Percentiles rank a stretch among this genome's conserved stretches.
Evolutionary conservation across 139 green algal species (phyloP).

Genomic region (Picochlorum sp.): DNA sequence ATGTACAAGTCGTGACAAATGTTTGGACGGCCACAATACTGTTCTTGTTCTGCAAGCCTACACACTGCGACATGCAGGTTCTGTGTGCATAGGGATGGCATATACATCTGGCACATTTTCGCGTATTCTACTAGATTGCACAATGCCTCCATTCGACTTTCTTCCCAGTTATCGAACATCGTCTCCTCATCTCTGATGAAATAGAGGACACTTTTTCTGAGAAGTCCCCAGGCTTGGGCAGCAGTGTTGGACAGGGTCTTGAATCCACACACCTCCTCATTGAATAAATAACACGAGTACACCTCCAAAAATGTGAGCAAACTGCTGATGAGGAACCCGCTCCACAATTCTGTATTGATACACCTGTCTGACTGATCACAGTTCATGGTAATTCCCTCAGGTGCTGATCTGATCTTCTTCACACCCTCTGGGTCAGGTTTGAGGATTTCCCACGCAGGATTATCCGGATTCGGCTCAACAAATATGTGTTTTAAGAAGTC

Average conservation of each 20-base stretch:
- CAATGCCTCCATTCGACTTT: not conserved
- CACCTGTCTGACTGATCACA: not conserved
- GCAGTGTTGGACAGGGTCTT: not conserved
- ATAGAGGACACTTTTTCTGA: not conserved
- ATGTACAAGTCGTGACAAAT: not conserved
- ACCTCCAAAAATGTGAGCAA: not conserved
- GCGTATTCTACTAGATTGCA: not conserved
- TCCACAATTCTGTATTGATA: not conserved
- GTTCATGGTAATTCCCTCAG: too few species aligned
- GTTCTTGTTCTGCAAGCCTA: not conserved
- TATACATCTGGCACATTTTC: not conserved
- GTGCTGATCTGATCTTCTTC: too few species aligned
- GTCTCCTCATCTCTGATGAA: not conserved
- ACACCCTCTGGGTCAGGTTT: too few species aligned
- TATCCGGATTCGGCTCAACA: too few species aligned
- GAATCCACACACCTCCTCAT: not conserved
- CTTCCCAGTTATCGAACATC: not conserved
- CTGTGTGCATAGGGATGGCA: not conserved
- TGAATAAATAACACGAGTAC: constrained; percentile 3
- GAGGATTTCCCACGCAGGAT: too few species aligned
- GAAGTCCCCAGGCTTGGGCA: not conserved
- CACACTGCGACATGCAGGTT: constrained; percentile 1
- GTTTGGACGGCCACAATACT: not conserved
- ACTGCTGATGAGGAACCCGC: constrained; percentile 1
- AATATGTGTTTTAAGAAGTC: too few species aligned